phyloP scores from a whole-genome alignment of 495 filamentous ascomycete genomes.

The Penicillium daleae region DNA sequence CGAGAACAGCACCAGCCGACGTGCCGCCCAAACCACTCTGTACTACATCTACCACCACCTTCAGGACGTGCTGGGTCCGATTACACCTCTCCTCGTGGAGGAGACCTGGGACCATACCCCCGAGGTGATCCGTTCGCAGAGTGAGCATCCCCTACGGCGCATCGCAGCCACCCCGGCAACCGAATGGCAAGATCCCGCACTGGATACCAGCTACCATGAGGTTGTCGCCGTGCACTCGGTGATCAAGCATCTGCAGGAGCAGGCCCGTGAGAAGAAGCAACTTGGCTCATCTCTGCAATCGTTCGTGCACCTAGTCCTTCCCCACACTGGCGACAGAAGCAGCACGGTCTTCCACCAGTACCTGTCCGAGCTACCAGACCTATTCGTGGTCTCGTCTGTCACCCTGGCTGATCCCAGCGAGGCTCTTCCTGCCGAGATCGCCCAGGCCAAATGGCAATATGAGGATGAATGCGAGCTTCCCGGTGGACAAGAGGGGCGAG shows the following conservation, averaged over 20 bases:
- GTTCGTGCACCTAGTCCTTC: slow-evolving; percentile 57
- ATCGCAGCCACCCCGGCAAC: slow-evolving; percentile 33
- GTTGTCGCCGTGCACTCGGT: slow-evolving; percentile 59
- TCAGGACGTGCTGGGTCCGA: slow-evolving; percentile 74
- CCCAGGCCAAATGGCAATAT: slow-evolving; percentile 57
- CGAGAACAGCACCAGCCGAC: slow-evolving; percentile 54
- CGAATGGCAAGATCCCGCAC: slow-evolving; percentile 41
- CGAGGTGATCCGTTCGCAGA: slow-evolving; percentile 57
- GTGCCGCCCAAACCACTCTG: slow-evolving; percentile 67
- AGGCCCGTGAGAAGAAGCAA: slow-evolving; percentile 62
- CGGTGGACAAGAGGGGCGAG: slow-evolving; percentile 48
- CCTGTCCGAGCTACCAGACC: slow-evolving; percentile 63
- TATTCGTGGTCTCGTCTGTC: slow-evolving; percentile 80
- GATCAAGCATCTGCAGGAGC: slow-evolving; percentile 73
- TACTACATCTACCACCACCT: slow-evolving; percentile 71
- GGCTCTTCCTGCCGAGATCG: slow-evolving; percentile 29
- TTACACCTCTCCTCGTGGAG: slow-evolving; percentile 83
- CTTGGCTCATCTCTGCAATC: slow-evolving; percentile 77
- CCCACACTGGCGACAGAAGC: slow-evolving; percentile 6
- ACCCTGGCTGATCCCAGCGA: slow-evolving; percentile 45
- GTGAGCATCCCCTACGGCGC: slow-evolving; percentile 49
- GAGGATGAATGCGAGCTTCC: slow-evolving; percentile 55
- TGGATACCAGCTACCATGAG: slow-evolving; percentile 59
- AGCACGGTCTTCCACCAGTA: slow-evolving; percentile 54
- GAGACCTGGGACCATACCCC: slow-evolving; percentile 85